Evolutionary conservation across 2,329 filamentous ascomycete species (phyloP), one percentile per base, ranked within the genome.

Genomic region (Beauveria pseudobassiana): DNA sequence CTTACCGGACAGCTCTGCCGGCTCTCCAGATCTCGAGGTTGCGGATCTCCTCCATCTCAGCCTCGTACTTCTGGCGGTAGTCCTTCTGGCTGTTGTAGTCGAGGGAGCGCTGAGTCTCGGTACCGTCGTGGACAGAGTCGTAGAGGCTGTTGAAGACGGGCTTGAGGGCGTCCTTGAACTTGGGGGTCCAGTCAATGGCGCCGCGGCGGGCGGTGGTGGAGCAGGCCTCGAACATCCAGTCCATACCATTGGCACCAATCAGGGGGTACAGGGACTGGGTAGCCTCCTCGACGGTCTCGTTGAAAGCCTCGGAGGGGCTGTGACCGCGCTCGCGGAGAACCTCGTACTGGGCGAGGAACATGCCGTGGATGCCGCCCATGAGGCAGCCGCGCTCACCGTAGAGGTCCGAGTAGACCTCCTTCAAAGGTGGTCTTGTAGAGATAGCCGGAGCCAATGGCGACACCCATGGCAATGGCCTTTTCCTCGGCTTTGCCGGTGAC

Each of bases 311-410:
- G 72, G 89, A 93, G 77, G 95, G 95, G 80, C 85, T 90, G 88
- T 99, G 95, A 80, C 95, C 95, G 71, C 90, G 89, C 88, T 99
- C 95, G 75, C 95, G 93, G 80, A 99, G 93, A 70, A 99, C 95
- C 86, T 99, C 95, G 86, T 99, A 99, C 84, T 99, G 95, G 65
- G 95, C 95, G 70, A 99, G 91, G 90, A 99, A 99, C 95, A 99
- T 99, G 77, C 95, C 95, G 87, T 99, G 95, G 81, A 99, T 99
- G 80, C 95, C 95, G 72, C 95, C 95, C 95, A 99, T 99, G 74
- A 99, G 84, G 88, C 95, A 99, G 77, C 95, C 95, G 82, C 95
- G 93, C 89, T 99, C 95, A 80, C 95, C 95, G 85, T 99, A 99
- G 70, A 99, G 88, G 81, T 98, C 95, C 66, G 92, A 97, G 90